A percentile compares a stretch with the other conserved stretches of the same genome.
phyloP scores from a whole-genome alignment of 129 eudicot genomes.

The Arctium minus region DNA sequence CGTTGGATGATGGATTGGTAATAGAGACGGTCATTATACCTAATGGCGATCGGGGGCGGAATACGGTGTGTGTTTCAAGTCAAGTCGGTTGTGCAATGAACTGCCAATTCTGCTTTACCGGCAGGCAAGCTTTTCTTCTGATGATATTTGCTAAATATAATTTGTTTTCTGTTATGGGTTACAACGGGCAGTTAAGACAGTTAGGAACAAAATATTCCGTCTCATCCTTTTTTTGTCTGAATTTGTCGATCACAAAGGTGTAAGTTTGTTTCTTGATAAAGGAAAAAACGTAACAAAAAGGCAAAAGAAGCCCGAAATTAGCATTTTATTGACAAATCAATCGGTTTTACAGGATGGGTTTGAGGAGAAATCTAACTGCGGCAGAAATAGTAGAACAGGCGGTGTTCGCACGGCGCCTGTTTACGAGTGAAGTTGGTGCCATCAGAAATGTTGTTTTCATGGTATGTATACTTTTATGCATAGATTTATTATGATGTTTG shows the following conservation, averaged over 20 bases:
- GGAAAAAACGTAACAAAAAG: too few species aligned
- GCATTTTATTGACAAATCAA: not conserved
- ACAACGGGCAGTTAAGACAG: too few species aligned
- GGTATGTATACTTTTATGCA: constrained; percentile 38
- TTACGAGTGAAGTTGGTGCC: constrained; percentile 72
- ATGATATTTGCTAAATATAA: not conserved
- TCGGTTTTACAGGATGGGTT: constrained; percentile 70
- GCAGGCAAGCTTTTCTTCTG: constrained; percentile 51
- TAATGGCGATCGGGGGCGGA: constrained; percentile 62
- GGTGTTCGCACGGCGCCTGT: constrained; percentile 71
- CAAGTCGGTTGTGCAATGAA: constrained; percentile 99
- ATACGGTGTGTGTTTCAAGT: constrained; percentile 95
- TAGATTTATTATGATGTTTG: not conserved
- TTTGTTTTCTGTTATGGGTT: not conserved
- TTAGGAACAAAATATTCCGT: too few species aligned
- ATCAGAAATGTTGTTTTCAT: constrained; percentile 92
- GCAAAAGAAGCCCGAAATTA: too few species aligned
- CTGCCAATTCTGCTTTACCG: constrained; percentile 96
- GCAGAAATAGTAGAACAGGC: constrained; percentile 98
- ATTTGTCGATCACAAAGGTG: not conserved
- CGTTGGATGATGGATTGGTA: constrained; percentile 78
- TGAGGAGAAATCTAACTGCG: constrained; percentile 67
- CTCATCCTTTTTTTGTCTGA: too few species aligned
- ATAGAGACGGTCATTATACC: constrained; percentile 88
- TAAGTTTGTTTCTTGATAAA: not conserved